phyloP scores from a whole-genome alignment of 148 eudicot genomes.

The Arctostaphylos glauca region DNA sequence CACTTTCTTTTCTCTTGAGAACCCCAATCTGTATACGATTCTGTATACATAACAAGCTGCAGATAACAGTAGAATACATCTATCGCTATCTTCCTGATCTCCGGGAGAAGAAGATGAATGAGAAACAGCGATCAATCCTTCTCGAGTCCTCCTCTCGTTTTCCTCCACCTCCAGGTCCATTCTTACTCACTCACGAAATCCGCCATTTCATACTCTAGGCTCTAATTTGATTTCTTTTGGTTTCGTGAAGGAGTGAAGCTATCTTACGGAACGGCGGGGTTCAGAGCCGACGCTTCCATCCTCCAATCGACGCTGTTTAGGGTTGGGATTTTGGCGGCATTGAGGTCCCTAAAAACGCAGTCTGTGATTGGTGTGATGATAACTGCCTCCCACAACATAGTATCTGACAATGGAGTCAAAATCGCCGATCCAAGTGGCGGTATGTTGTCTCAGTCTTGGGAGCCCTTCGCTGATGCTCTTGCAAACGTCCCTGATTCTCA shows the following conservation, averaged over 20 bases:
- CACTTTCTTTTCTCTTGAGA: too few species aligned
- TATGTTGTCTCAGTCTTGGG: conserved; percentile 83
- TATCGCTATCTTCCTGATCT: neutral
- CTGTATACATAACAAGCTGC: too few species aligned
- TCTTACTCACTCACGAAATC: neutral
- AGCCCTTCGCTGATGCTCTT: conserved; percentile 82
- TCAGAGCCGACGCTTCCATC: conserved; percentile 69
- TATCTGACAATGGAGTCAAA: conserved; percentile 84
- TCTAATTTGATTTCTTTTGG: neutral
- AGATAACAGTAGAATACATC: too few species aligned
- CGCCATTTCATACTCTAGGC: neutral
- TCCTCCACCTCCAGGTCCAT: conserved; percentile 53
- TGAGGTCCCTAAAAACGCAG: conserved; percentile 63
- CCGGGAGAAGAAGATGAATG: conserved; percentile 3
- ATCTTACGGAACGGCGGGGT: conserved; percentile 89
- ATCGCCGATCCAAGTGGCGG: conserved; percentile 83
- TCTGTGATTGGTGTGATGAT: conserved; percentile 84
- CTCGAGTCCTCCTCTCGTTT: conserved; percentile 38
- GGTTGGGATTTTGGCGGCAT: conserved; percentile 72
- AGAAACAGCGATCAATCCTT: conserved; percentile 7
- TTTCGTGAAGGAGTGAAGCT: conserved; percentile 54
- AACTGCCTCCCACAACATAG: conserved; percentile 89
- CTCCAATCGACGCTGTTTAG: conserved; percentile 70
- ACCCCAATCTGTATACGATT: too few species aligned
- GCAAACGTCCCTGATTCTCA: conserved; percentile 62